Evolutionary conservation across 176 grass and related monocot species (phyloP), one percentile per base, ranked within the genome.

Genomic region (Bolboschoenus planiculmis): DNA sequence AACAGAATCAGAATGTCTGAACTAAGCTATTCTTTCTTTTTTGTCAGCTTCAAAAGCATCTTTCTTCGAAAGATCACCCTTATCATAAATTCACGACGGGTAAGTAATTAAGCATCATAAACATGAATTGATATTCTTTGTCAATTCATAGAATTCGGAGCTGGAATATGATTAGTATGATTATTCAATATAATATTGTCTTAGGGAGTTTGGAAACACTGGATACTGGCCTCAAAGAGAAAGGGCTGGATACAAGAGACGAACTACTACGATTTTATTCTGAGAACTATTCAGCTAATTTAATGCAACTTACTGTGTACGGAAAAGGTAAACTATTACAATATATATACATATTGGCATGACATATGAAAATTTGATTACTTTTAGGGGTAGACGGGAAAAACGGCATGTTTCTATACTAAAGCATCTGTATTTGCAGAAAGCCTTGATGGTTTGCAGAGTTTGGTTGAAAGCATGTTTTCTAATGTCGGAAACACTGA

Each of bases 241-340:
- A 87, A 84, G 90, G 92, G 47, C 60, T 98, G 62, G 89, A 98
- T 85, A 93, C 91, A 64, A 98, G 92, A 80, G 72, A 83, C 81
- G 92, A 95, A 60, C 90, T 98, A 74, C 51, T 97, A 59, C 94
- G 91, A 89, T 93, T 98, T 80, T 98, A 98, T 0, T 48, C 81
- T 67, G 79, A 93, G 30, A 91, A 90, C 50, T 98, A 98, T 93
- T 98, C 96, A 27, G 89, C 96, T 62, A 95, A 98, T 55, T 76
- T 98, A 84, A 98, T 98, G 96, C 90, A 91, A 81, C 96, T 98
- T 84, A 90, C 91, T 85, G 92, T 98, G 60, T 98, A 98, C 86
- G 92, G 83, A 91, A 93, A 87, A 83, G 95, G 96, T 98, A 88
- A 79, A 30, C 23, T 64, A 81, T 10, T 14, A 57, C 3, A 40